Base-by-base conservation (phyloP, 2,329 filamentous ascomycete genomes). In the Ramularia collo-cygni region DNA sequence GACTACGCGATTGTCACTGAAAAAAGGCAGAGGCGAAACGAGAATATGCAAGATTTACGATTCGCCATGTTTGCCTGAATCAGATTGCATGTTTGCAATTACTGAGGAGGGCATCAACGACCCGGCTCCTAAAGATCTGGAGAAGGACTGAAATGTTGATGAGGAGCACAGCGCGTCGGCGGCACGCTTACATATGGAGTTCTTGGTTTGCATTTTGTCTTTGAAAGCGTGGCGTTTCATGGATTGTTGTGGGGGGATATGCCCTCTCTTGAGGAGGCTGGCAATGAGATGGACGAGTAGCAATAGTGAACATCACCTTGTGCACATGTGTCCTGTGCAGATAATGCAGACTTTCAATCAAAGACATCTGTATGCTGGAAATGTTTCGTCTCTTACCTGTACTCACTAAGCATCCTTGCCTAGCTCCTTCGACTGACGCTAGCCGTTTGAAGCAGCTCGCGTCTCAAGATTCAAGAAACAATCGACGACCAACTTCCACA, bases 21-120 rank as follows among this genome's bases (percentile, higher is more conserved):
- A 95, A 71, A 98, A 98, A 65, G 93, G 92, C 2, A 76, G 92
- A 40, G 92, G 77, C 19, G 92, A 98, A 72, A 98, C 92, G 15
- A 79, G 92, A 69, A 86, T 98, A 52, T 95, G 92, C 69, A 98
- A 96, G 73, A 98, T 98, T 47, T 98, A 98, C 61, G 93, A 98
- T 66, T 96, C 89, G 55, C 92, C 92, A 2, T 98, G 92, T 65
- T 69, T 98, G 50, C 92, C 92, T 0, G 92, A 98, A 68, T 93
- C 87, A 56, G 93, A 98, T 64, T 94, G 87, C 60, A 67, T 96
- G 54, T 98, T 98, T 67, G 90, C 92, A 33, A 98, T 98, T 62
- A 87, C 86, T 42, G 93, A 96, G 65, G 88, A 95, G 61, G 92
- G 92, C 30, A 98, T 98, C 58, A 87, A 87, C 18, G 92, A 98